A percentile compares a stretch with the other conserved stretches of the same genome.
Conservation (phyloP, 208 protist genomes). For the Crithidia fasciculata region DNA sequence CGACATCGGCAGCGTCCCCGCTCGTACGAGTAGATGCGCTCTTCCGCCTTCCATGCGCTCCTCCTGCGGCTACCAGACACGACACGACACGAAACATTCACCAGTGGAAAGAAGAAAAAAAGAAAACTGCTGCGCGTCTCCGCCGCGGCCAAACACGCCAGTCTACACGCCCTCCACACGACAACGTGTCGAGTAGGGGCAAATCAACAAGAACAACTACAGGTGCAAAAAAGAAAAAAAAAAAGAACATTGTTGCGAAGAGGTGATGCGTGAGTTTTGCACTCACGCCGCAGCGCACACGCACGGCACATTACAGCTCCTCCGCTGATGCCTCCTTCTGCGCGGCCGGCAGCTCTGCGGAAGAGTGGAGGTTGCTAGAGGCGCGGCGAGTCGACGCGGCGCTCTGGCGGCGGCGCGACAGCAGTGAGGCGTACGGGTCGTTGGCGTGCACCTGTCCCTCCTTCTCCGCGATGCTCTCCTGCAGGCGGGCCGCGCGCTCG, state of each 20-base stretch:
- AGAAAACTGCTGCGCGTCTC: too few relatives aligned
- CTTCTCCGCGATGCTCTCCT: conserved; percentile 37
- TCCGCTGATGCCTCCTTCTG: not conserved
- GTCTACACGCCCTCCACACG: too few relatives aligned
- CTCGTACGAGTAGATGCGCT: too few relatives aligned
- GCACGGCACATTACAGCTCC: not conserved
- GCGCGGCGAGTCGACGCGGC: not conserved
- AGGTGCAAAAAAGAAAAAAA: conserved; percentile 1
- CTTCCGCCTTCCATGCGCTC: too few relatives aligned
- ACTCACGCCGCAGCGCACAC: too few relatives aligned
- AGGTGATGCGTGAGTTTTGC: too few relatives aligned
- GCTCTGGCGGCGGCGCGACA: conserved; percentile 30
- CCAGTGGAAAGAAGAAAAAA: too few relatives aligned
- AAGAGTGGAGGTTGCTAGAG: not conserved
- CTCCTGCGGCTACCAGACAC: too few relatives aligned
- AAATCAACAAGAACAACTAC: not conserved
- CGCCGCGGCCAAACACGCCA: too few relatives aligned
- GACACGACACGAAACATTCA: too few relatives aligned
- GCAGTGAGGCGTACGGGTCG: conserved; percentile 34
- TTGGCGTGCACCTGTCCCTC: conserved; percentile 15
- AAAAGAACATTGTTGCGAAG: not conserved
- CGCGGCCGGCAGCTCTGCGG: not conserved
- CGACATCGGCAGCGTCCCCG: too few relatives aligned
- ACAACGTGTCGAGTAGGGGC: too few relatives aligned
- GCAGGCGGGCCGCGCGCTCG: conserved; percentile 32